Percentiles rank a stretch among this genome's conserved stretches.
Evolutionary conservation across 2,329 filamentous ascomycete genomes (phyloP).

Genomic region (Aurifilum marmelostoma): DNA sequence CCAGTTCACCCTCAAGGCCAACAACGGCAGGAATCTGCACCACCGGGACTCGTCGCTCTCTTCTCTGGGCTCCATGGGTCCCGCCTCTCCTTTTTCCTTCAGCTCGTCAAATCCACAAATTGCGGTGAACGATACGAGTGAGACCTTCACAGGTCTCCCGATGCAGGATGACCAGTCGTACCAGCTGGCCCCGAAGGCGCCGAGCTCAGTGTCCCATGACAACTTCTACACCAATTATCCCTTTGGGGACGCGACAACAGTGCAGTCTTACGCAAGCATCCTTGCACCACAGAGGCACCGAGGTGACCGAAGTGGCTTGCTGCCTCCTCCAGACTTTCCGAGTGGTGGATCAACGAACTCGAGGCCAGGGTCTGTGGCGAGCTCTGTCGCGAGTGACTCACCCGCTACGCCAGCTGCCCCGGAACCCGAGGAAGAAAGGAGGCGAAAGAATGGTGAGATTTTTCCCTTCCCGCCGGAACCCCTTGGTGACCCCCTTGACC

Average conservation of each 20-base stretch:
- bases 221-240: conserved; percentile 48
- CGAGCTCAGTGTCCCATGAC: conserved; percentile 38
- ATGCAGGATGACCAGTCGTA: conserved; percentile 49
- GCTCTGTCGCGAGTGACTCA: conserved; percentile 61
- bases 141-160: conserved; percentile 50
- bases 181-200: conserved; percentile 49
- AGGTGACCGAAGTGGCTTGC: conserved; percentile 44
- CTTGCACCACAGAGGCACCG: conserved; percentile 46
- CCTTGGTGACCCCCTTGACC: conserved; percentile 18
- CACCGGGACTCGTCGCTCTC: conserved; percentile 65
- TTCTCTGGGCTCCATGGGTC: conserved; percentile 62
- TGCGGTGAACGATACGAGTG: conserved; percentile 55
- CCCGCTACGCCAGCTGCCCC: conserved; percentile 58
- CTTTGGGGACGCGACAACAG: conserved; percentile 42
- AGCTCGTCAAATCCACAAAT: conserved; percentile 63
- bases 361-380: conserved; percentile 60
- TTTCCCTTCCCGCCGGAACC: conserved; percentile 28
- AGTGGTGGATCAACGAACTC: conserved; percentile 45
- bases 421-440: conserved; percentile 53
- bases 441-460: conserved; percentile 59
- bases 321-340: conserved; percentile 51
- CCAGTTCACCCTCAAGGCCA: conserved; percentile 44
- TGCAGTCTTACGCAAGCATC: conserved; percentile 46
- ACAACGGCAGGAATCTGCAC: conserved; percentile 48
- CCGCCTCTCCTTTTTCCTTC: conserved; percentile 60